Percentiles rank a stretch among this genome's conserved stretches.
Evolutionary conservation across 768 basidiomycete genomes (phyloP).

Genomic region (Serpula lacrymans): DNA sequence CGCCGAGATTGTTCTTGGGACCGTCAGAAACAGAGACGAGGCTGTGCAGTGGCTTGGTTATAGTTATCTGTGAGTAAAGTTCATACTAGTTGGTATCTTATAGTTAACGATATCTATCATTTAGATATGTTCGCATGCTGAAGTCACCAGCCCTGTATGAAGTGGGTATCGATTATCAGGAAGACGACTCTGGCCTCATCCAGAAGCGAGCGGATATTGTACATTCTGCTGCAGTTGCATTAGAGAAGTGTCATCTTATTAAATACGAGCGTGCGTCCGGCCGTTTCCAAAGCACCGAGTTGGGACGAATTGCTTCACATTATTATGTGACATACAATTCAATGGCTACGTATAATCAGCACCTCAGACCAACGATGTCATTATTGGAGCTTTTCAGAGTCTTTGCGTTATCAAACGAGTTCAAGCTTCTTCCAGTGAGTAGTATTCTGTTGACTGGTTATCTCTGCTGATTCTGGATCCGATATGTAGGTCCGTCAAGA

Average conservation of each 20-base stretch:
- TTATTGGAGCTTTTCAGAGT: constrained; percentile 91
- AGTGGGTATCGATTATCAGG: constrained; percentile 86
- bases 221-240: constrained; percentile 87
- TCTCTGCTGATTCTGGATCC: constrained; percentile 5
- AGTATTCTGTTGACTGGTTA: constrained; percentile 1
- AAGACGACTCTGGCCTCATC: constrained; percentile 75
- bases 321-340: constrained; percentile 95
- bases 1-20: constrained; percentile 95
- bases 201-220: constrained; percentile 94
- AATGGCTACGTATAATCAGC: constrained; percentile 96
- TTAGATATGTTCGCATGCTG: constrained; percentile 92
- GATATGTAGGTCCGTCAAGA: constrained; percentile 64
- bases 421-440: constrained; percentile 80
- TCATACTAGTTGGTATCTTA: constrained; percentile 5
- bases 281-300: constrained; percentile 87
- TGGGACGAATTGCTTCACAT: constrained; percentile 91
- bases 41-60: constrained; percentile 98
- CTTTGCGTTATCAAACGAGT: constrained; percentile 94
- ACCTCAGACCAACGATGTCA: constrained; percentile 83
- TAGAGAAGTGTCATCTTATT: constrained; percentile 92
- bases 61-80: constrained; percentile 75
- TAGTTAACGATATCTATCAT: constrained; percentile 1
- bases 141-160: constrained; percentile 84
- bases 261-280: constrained; percentile 91
- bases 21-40: constrained; percentile 91